Evolutionary conservation across 176 grass and related monocot species (phyloP), one percentile per base, ranked within the genome.

Genomic region (Cocos nucifera): DNA sequence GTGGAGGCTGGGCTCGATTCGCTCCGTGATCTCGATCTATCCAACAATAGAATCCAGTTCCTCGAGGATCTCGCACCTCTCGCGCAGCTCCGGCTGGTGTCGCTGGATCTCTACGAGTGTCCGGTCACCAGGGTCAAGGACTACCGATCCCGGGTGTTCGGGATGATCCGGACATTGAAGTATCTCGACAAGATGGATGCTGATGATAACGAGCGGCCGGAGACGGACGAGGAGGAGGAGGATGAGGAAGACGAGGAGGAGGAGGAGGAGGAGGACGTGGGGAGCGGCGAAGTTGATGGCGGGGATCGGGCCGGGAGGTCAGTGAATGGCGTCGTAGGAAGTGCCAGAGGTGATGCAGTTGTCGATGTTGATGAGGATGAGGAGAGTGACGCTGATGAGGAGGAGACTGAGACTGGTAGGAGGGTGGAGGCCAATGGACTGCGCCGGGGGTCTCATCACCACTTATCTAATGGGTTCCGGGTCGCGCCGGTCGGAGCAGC

Each of bases 131-230:
- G 80, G 63, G 72, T 87, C 54, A 96, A 87, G 69, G 91, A 96
- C 66, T 96, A 90, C 68, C 86, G 91, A 80, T 87, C 80, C 29
- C 80, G 80, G 69, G 91, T 96, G 4, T 96, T 96, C 24, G 80
- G 62, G 8, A 64, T 96, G 69, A 96, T 96, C 78, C 72, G 86
- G 54, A 96, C 86, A 21, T 69, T 96, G 54, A 96, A 75, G 62
- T 90, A 96, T 58, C 80, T 96, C 0, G 91, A 96, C 25, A 96
- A 96, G 84, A 82, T 84, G 86, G 86, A 96, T 25, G 83, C 91
- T 17, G 91, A 96, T 66, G 86, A 96, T 77, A 96, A 96, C 80
- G 91, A 96, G 75, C 69, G 91, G 3, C 91, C 86, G 6, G 91
- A 96, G 78, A 86, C 91, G 5, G 91, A 96, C 24, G 86, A 96